phyloP scores from a whole-genome alignment of 106 monocot species.

The Allium cepa region DNA sequence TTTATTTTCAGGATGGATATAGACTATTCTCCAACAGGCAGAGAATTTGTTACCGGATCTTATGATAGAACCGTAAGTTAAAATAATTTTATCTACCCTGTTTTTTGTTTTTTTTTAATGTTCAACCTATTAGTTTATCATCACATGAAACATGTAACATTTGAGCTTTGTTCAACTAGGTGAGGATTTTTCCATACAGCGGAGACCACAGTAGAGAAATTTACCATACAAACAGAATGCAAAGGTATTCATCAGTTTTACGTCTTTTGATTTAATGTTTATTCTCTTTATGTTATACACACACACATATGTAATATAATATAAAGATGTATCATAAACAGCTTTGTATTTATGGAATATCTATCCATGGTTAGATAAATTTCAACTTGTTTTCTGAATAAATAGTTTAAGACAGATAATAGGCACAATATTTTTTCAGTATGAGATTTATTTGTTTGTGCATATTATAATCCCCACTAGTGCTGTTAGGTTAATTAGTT shows the following conservation, averaged over 20 bases:
- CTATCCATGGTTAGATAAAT: too few relatives aligned
- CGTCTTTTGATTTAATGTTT: neutral
- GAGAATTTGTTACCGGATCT: constrained; percentile 98
- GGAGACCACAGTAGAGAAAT: constrained; percentile 91
- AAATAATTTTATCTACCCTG: neutral
- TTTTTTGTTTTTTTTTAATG: neutral
- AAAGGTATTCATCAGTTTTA: constrained; percentile 47
- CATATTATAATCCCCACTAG: too few relatives aligned
- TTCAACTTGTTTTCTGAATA: too few relatives aligned
- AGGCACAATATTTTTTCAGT: too few relatives aligned
- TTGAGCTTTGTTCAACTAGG: constrained; percentile 33
- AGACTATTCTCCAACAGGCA: constrained; percentile 96
- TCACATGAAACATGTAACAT: too few relatives aligned
- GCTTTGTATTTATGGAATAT: too few relatives aligned
- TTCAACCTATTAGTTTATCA: neutral
- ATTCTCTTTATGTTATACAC: too few relatives aligned
- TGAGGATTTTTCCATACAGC: constrained; percentile 85
- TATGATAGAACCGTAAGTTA: constrained; percentile 94
- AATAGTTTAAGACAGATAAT: too few relatives aligned
- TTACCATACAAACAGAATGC: constrained; percentile 99
- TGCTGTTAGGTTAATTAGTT: too few relatives aligned
- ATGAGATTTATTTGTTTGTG: too few relatives aligned
- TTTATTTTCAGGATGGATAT: constrained; percentile 82
- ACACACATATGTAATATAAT: too few relatives aligned
- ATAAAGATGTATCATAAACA: too few relatives aligned